Evolutionary conservation across 305 asterid genomes (phyloP), one percentile per base, ranked within the genome.

Genomic region (Striga hermonthica): DNA sequence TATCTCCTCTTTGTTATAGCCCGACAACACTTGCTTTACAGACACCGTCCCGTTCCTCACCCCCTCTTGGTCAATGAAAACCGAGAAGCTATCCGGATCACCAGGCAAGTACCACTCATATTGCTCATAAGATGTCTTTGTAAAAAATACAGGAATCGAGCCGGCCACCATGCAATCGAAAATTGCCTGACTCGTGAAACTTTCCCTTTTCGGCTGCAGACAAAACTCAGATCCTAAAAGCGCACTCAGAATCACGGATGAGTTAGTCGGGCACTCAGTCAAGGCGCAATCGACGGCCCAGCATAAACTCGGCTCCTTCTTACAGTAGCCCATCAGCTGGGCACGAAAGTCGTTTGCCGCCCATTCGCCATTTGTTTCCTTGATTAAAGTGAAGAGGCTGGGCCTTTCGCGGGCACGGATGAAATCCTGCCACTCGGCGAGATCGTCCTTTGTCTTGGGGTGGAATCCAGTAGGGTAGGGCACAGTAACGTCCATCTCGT

Each of bases 381-480:
- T 94, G 31, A 83, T 69, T 74, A 84, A 84, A 15, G 89, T 75
- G 83, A 84, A 87, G 0, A 84, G 80, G 34, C 66, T 66, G 0
- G 82, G 31, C 0, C 97, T 83, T 6, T 77, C 67, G 22, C 68
- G 52, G 4, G 62, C 60, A 13, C 88, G 81, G 0, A 83, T 80
- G 68, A 72, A 88, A 9, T 65, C 64, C n/a, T 84, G 96, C 97
- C 97, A 90, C 4, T 72, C 58, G 15, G 15, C 62, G 7, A 90
- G 71, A 37, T 64, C 58, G 4, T 75, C 60, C 15, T 10, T 63
- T 2, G 89, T 76, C 9, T 78, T 73, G 35, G 97, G 96, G 82
- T 90, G 97, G 77, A 90, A 90, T 62, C 96, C 97, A 8, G 94
- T 83, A 47, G 97, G 97, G 71, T 90, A 87, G 9, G 97, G 97